These are phyloP conservation scores for Chlorella sorokiniana DNA, from an alignment of 139 green algal species.

Conservation along the genomic window DNA sequence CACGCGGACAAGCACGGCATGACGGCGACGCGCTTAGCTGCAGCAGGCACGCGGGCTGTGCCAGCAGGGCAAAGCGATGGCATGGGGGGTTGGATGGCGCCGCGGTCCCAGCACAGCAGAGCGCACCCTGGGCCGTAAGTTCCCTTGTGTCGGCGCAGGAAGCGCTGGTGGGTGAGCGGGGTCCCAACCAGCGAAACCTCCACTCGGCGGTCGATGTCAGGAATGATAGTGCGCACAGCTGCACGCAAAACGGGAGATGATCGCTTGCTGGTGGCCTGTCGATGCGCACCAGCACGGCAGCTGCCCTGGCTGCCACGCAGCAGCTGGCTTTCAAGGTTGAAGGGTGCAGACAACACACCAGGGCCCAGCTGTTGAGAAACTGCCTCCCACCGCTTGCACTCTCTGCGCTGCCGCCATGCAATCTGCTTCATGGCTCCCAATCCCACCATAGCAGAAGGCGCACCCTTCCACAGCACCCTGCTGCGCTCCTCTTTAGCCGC, in stretches of 20 bases:
- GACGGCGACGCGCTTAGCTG: not conserved
- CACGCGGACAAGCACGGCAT: not conserved
- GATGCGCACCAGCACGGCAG: not conserved
- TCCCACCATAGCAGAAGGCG: not conserved
- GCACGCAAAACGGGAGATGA: not conserved
- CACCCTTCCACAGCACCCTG: slow-evolving; percentile 43
- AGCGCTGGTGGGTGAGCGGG: slow-evolving; percentile 92
- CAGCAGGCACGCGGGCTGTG: not conserved
- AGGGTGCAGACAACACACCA: not conserved
- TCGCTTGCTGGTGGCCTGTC: not conserved
- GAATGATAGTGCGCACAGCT: slow-evolving; percentile 62
- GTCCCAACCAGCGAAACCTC: slow-evolving; percentile 86
- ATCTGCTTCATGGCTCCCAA: no score
- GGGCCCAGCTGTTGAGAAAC: no score
- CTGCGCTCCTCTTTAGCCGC: slow-evolving; percentile 88
- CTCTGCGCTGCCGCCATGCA: no score
- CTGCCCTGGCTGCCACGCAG: not conserved
- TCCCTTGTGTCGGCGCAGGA: slow-evolving; percentile 79
- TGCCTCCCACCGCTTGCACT: no score
- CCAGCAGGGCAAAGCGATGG: not conserved
- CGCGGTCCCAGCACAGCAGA: not conserved
- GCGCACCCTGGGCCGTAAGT: slow-evolving; percentile 80
- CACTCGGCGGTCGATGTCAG: slow-evolving; percentile 77
- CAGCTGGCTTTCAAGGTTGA: no score
- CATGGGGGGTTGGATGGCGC: not conserved